Evolutionary conservation across 192 early-diverging fungal species (phyloP).

Genomic region (Coemansia asiatica): DNA sequence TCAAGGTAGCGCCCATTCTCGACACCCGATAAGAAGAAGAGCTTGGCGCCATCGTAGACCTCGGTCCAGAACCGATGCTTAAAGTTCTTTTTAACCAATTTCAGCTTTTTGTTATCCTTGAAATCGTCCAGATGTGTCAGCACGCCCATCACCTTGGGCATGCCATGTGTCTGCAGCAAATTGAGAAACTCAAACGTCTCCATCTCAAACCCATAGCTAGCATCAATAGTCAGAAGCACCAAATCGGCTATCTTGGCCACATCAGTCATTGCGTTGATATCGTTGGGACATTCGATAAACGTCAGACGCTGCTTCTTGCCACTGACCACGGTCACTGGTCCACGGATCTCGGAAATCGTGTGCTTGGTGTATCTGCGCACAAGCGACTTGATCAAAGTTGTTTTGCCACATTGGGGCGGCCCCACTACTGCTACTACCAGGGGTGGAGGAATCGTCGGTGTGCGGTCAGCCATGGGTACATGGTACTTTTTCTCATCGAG

Average conservation of each 20-base stretch:
- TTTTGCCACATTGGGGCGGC: slow-evolving; percentile 90
- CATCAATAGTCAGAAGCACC: slow-evolving; percentile 92
- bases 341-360: slow-evolving; percentile 85
- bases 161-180: slow-evolving; percentile 94
- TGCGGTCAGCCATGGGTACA: slow-evolving; percentile 93
- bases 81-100: slow-evolving; percentile 85
- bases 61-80: slow-evolving; percentile 99
- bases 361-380: slow-evolving; percentile 96
- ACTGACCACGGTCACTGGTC: slow-evolving; percentile 96
- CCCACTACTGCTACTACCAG: slow-evolving; percentile 94
- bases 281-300: slow-evolving; percentile 96
- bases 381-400: slow-evolving; percentile 94
- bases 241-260: slow-evolving; percentile 96
- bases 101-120: slow-evolving; percentile 88
- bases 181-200: slow-evolving; percentile 99
- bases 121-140: slow-evolving; percentile 96
- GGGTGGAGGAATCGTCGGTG: slow-evolving; percentile 87
- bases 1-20: slow-evolving; percentile 93
- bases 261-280: slow-evolving; percentile 97
- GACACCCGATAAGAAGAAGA: slow-evolving; percentile 96
- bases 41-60: slow-evolving; percentile 98
- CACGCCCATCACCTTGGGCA: slow-evolving; percentile 97
- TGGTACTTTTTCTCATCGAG: slow-evolving; percentile 88
- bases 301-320: slow-evolving; percentile 94
- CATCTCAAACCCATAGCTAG: slow-evolving; percentile 99